A percentile compares a stretch with the other conserved stretches of the same genome.
Evolutionary conservation across 192 early-diverging fungal species (phyloP).

Genomic region (Rhizophagus prolifer): DNA sequence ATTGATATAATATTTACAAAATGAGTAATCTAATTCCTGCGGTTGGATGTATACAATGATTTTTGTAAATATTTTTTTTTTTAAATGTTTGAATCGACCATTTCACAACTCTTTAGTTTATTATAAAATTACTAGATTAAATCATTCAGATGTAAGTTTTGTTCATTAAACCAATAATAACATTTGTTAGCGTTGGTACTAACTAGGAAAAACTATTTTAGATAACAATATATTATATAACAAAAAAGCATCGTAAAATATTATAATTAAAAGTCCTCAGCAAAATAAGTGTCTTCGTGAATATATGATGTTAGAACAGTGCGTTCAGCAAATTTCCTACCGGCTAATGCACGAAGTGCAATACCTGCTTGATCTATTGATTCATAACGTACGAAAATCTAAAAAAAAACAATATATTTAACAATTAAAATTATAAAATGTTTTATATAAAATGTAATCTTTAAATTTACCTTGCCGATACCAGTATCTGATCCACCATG

Average conservation of each 20-base stretch:
- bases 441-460: background rate
- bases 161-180: background rate
- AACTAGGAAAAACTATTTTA: background rate
- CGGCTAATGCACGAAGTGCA: constrained; percentile 82
- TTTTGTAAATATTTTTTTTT: too few relatives aligned
- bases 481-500: constrained; percentile 58
- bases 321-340: constrained; percentile 89
- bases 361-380: constrained; percentile 55
- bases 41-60: too few relatives aligned
- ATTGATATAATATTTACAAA: too few relatives aligned
- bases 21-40: too few relatives aligned
- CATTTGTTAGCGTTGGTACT: background rate
- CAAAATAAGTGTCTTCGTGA: constrained; percentile 68
- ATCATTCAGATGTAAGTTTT: too few relatives aligned
- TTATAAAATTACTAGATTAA: too few relatives aligned
- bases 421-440: background rate
- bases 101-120: too few relatives aligned
- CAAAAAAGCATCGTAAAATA: background rate
- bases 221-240: background rate
- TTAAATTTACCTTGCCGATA: constrained; percentile 73
- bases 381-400: constrained; percentile 86
- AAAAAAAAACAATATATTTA: background rate
- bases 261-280: constrained; percentile 57
- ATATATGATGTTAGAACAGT: constrained; percentile 90
- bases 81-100: too few relatives aligned